Evolutionary conservation across 257 asterid genomes (phyloP).

Genomic region (Eucommia ulmoides): DNA sequence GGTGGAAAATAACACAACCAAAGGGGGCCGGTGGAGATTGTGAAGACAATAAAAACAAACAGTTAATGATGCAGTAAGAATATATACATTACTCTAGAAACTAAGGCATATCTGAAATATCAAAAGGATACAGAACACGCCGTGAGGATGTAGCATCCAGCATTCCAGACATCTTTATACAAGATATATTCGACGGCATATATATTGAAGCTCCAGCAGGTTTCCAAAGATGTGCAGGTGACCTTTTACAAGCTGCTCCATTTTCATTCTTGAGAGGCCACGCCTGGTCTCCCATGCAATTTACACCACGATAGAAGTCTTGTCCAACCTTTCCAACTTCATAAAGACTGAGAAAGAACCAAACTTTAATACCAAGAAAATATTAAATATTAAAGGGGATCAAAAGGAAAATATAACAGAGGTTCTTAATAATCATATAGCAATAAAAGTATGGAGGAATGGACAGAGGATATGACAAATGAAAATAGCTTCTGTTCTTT

Average conservation of each 20-base stretch:
- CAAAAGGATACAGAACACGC: slow-evolving; percentile 71
- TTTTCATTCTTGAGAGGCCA: slow-evolving; percentile 41
- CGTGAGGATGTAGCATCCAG: slow-evolving; percentile 18
- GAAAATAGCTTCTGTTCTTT: no score
- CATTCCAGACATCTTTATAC: slow-evolving; percentile 35
- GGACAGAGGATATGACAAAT: no score
- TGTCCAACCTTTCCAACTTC: slow-evolving; percentile 35
- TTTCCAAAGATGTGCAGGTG: slow-evolving; percentile 33
- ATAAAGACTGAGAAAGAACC: slow-evolving; percentile 33
- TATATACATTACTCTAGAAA: no score
- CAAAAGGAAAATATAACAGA: no score
- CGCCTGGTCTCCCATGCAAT: slow-evolving; percentile 27
- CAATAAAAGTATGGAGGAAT: no score
- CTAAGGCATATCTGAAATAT: no score
- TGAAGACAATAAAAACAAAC: no score
- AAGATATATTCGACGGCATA: slow-evolving; percentile 60
- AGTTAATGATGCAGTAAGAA: no score
- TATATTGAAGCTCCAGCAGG: slow-evolving; percentile 16
- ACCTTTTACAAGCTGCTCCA: slow-evolving; percentile 19
- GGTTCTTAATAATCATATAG: no score
- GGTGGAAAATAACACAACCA: no score
- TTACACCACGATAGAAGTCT: slow-evolving; percentile 23
- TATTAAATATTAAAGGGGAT: no score
- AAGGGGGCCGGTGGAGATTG: no score
- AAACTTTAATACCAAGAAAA: slow-evolving; percentile 17